phyloP scores from a whole-genome alignment of 306 rosid genomes.

The Boehmeria nivea region DNA sequence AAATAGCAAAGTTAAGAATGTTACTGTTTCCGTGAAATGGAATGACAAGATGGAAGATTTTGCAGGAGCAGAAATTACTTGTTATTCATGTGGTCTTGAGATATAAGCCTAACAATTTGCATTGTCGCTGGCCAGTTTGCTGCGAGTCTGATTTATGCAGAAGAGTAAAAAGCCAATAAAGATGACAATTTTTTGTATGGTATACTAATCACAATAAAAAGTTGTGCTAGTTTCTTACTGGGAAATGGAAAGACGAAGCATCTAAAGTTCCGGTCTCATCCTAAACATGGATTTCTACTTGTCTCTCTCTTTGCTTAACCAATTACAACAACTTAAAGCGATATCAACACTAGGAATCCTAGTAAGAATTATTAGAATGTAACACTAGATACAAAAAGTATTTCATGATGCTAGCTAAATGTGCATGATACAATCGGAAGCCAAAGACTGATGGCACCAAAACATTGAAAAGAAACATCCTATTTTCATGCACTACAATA shows the following conservation, averaged over 20 bases:
- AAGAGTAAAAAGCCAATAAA: conserved; percentile 21
- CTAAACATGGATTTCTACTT: no score
- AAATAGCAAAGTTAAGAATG: conserved; percentile 10
- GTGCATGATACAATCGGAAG: no score
- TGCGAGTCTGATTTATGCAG: conserved; percentile 70
- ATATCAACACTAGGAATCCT: neutral
- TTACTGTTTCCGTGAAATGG: conserved; percentile 6
- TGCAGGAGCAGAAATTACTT: conserved; percentile 44
- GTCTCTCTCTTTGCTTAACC: neutral
- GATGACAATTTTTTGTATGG: conserved; percentile 5
- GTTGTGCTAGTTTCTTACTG: no score
- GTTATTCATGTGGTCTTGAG: conserved; percentile 97
- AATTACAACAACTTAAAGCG: neutral
- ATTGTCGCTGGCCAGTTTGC: conserved; percentile 90
- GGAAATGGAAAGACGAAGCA: no score
- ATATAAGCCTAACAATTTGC: conserved; percentile 93
- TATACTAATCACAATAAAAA: neutral
- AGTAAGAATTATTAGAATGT: neutral
- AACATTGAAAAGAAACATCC: no score
- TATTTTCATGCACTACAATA: no score
- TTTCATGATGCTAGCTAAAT: no score
- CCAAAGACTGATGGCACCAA: no score
- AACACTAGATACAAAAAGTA: no score
- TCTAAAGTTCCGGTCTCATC: no score
- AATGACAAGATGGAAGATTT: conserved; percentile 12